A percentile compares a stretch with the other conserved stretches of the same genome.
These are phyloP conservation scores for Ascochyta koolunga DNA, from an alignment of 2,329 filamentous ascomycete species.

Conservation along the genomic window DNA sequence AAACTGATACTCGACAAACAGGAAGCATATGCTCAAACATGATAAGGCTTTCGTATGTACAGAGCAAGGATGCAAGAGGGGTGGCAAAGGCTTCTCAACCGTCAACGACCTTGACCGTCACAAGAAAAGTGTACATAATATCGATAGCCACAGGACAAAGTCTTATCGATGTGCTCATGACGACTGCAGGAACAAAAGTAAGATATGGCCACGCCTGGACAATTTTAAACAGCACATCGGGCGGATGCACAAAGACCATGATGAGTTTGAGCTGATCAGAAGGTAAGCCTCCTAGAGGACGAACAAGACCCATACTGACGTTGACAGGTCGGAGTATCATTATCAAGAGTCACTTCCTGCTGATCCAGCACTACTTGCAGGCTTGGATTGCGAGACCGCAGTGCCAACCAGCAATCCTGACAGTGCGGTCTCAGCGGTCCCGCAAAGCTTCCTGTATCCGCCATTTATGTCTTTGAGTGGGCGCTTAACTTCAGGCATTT, in stretches of 20 bases:
- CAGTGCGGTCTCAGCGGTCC: not conserved
- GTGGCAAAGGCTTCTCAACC: conserved; percentile 73
- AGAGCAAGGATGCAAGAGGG: conserved; percentile 61
- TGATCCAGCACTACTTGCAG: conserved; percentile 36
- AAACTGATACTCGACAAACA: conserved; percentile 47
- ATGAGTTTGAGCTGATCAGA: conserved; percentile 53
- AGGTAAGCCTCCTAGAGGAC: conserved; percentile 44
- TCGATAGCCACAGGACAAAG: conserved; percentile 50
- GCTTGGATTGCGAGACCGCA: conserved; percentile 34
- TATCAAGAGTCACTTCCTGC: conserved; percentile 4
- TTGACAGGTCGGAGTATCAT: conserved; percentile 32
- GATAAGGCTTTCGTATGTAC: conserved; percentile 70
- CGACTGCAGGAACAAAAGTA: conserved; percentile 65
- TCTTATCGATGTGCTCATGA: conserved; percentile 65
- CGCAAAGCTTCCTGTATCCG: not conserved
- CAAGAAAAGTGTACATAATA: conserved; percentile 71
- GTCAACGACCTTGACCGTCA: conserved; percentile 83
- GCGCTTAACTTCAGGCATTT: not conserved
- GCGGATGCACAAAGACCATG: conserved; percentile 66
- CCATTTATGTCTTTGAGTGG: not conserved
- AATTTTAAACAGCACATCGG: conserved; percentile 84
- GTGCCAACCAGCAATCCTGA: not conserved
- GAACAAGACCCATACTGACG: conserved; percentile 15
- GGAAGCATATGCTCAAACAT: conserved; percentile 78
- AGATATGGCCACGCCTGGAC: conserved; percentile 80